phyloP scores from a whole-genome alignment of 1,139 yeast genomes.

The Zhuliangozyma parablackwelliae region DNA sequence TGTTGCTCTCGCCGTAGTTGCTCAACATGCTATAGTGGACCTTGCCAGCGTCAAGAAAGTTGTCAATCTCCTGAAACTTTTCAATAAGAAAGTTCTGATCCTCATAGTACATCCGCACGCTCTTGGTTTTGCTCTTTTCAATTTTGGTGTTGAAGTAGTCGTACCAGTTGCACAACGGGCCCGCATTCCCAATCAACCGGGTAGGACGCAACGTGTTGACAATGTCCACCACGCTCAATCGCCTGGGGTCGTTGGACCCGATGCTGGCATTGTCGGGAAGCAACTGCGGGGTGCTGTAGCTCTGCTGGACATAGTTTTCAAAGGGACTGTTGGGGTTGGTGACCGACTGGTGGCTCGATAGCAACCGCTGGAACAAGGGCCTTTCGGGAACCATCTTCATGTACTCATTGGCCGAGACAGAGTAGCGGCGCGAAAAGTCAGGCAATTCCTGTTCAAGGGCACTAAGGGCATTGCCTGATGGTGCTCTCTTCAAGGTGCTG shows the following conservation, averaged over 20 bases:
- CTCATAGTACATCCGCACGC: slow-evolving; percentile 33
- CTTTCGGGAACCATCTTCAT: slow-evolving; percentile 7
- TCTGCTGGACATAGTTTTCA: slow-evolving; percentile 8
- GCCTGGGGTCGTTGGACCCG: slow-evolving; percentile 20
- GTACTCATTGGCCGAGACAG: slow-evolving; percentile 10
- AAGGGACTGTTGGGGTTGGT: slow-evolving; percentile 24
- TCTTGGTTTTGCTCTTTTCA: slow-evolving; percentile 17
- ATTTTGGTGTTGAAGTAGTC: slow-evolving; percentile 21
- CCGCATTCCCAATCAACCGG: slow-evolving; percentile 51
- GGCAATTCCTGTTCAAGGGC: not conserved
- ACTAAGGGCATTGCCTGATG: too few relatives aligned
- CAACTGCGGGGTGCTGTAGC: slow-evolving; percentile 1
- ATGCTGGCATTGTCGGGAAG: slow-evolving; percentile 12
- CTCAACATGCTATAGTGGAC: slow-evolving; percentile 61
- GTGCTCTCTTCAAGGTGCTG: too few relatives aligned
- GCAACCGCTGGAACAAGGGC: slow-evolving; percentile 25
- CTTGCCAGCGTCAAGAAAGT: slow-evolving; percentile 63
- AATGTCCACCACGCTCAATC: slow-evolving; percentile 17
- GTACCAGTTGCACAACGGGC: slow-evolving; percentile 48
- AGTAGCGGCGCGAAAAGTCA: slow-evolving; percentile 7
- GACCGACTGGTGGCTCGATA: slow-evolving; percentile 28
- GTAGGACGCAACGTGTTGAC: slow-evolving; percentile 37
- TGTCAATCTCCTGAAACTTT: slow-evolving; percentile 58
- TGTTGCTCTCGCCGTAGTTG: slow-evolving; percentile 40
- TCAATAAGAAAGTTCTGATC: slow-evolving; percentile 58